Conservation (phyloP, 2,329 filamentous ascomycete genomes). For the Fonsecaea monophora region DNA sequence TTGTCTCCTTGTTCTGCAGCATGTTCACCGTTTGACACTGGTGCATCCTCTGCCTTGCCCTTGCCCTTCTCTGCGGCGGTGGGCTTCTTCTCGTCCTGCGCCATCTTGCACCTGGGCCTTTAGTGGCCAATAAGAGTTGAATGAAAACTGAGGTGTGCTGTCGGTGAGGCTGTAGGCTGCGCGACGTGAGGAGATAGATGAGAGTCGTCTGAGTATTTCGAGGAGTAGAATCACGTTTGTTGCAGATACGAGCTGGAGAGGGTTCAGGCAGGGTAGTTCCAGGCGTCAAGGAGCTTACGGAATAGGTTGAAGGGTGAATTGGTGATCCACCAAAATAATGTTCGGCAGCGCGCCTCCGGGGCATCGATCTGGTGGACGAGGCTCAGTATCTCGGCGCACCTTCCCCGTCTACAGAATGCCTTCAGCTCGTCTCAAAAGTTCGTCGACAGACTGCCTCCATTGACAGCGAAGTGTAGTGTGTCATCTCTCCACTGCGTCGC, state of each 20-base stretch:
- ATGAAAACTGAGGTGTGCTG: slow-evolving; percentile 12
- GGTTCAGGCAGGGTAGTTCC: background rate
- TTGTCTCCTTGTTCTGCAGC: slow-evolving; percentile 72
- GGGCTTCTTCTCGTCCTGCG: slow-evolving; percentile 87
- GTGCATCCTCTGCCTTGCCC: slow-evolving; percentile 79
- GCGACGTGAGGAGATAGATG: background rate
- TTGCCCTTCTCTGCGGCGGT: slow-evolving; percentile 93
- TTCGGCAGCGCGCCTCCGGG: slow-evolving; percentile 21
- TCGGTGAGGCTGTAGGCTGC: background rate
- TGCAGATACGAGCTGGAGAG: background rate
- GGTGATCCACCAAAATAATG: slow-evolving; percentile 31
- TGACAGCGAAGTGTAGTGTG: background rate
- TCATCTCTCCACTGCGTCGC: background rate
- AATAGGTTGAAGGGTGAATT: slow-evolving; percentile 28
- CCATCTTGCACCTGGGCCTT: slow-evolving; percentile 65
- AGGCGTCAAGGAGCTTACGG: slow-evolving; percentile 37
- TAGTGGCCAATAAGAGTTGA: slow-evolving; percentile 26
- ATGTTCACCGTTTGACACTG: slow-evolving; percentile 62
- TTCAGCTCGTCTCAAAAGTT: slow-evolving; percentile 1
- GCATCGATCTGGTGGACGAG: slow-evolving; percentile 12
- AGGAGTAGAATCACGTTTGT: slow-evolving; percentile 17
- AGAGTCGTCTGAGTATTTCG: background rate
- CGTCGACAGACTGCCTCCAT: background rate
- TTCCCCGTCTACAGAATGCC: background rate
- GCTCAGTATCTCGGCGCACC: slow-evolving; percentile 15